Conservation (phyloP, 306 rosid genomes). For the Medicago arabica region DNA sequence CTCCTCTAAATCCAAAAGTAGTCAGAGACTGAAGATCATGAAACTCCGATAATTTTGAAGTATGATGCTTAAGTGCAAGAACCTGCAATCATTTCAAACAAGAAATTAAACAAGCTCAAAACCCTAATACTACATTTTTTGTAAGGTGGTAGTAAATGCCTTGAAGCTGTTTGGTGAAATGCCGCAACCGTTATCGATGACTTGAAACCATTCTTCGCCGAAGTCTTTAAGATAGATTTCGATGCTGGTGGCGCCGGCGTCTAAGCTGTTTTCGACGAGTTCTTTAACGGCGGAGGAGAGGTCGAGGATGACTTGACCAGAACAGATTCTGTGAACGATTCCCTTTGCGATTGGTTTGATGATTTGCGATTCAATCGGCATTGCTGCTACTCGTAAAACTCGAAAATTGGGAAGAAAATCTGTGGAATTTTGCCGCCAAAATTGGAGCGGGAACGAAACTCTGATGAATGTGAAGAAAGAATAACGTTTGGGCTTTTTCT, state of each 20-base stretch:
- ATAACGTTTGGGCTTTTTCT: too few relatives aligned
- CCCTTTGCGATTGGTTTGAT: constrained; percentile 76
- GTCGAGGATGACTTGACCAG: constrained; percentile 94
- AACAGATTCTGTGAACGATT: constrained; percentile 78
- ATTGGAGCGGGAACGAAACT: constrained; percentile 39
- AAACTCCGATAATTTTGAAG: constrained; percentile 79
- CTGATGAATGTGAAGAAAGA: too few relatives aligned
- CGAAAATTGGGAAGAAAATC: constrained; percentile 18
- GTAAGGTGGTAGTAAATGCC: constrained; percentile 34
- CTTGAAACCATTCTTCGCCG: constrained; percentile 85
- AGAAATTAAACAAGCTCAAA: neutral
- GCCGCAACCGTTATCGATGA: constrained; percentile 88
- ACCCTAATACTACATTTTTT: constrained; percentile 12
- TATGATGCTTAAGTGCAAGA: constrained; percentile 85
- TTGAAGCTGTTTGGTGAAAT: constrained; percentile 79
- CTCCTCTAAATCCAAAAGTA: constrained; percentile 95
- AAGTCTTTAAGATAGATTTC: constrained; percentile 75
- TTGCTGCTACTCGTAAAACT: constrained; percentile 35
- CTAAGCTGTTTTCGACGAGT: constrained; percentile 94
- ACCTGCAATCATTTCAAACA: constrained; percentile 48
- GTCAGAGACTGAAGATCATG: constrained; percentile 88
- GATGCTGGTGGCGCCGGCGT: constrained; percentile 84
- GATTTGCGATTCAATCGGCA: constrained; percentile 49
- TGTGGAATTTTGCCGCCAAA: constrained; percentile 71
- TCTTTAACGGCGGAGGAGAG: constrained; percentile 98